Conservation (phyloP, 164 flowering plant genomes). For the Protea cynaroides region DNA sequence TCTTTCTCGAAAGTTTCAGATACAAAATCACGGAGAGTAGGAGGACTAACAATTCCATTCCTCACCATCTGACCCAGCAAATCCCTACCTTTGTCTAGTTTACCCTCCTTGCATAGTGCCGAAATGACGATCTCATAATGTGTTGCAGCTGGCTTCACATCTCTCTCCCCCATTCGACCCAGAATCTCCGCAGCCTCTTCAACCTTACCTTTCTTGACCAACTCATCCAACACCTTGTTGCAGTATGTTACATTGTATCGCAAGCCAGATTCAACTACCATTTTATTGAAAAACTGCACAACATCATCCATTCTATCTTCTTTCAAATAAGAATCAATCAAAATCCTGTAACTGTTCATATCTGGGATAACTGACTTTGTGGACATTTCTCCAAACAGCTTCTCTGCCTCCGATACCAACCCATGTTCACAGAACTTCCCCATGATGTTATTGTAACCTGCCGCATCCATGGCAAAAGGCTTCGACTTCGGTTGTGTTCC, state of each 20-base stretch:
- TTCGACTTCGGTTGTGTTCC: conserved; percentile 49
- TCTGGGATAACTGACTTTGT: conserved; percentile 48
- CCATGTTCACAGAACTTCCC: conserved; percentile 53
- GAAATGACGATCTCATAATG: conserved; percentile 54
- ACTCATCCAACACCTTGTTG: conserved; percentile 42
- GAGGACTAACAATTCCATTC: conserved; percentile 36
- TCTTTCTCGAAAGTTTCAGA: conserved; percentile 41
- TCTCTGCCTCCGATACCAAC: conserved; percentile 61
- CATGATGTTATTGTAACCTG: conserved; percentile 63
- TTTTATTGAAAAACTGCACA: conserved; percentile 32
- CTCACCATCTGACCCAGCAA: conserved; percentile 47
- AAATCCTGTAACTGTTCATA: conserved; percentile 36
- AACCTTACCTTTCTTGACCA: conserved; percentile 43
- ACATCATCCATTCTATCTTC: conserved; percentile 53
- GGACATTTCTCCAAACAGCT: conserved; percentile 38
- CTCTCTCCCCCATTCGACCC: conserved; percentile 53
- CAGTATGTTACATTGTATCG: conserved; percentile 36
- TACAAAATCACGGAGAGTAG: conserved; percentile 34
- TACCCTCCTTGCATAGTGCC: conserved; percentile 41
- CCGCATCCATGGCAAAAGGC: conserved; percentile 71
- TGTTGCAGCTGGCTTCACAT: conserved; percentile 57
- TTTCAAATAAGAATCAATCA: conserved; percentile 56
- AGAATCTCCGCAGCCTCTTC: conserved; percentile 45
- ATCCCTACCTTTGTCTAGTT: conserved; percentile 28
- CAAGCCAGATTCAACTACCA: conserved; percentile 54